Percentiles rank a stretch among this genome's conserved stretches.
These are phyloP conservation scores for Cyberlindnera euphorbiae DNA, from an alignment of 805 yeast species.

Conservation along the genomic window DNA sequence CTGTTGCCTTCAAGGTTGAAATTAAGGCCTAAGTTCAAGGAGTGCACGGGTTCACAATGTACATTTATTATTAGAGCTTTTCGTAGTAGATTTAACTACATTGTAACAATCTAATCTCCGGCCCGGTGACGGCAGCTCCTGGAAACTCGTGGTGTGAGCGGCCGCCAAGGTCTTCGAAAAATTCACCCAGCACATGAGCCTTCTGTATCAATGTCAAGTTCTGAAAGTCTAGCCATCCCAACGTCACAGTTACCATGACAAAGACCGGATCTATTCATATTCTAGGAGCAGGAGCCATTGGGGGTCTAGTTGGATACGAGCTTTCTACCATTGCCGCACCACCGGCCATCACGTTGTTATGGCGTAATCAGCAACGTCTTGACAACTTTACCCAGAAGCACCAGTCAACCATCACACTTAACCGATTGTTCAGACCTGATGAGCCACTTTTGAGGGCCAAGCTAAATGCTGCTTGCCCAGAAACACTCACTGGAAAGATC, in stretches of 20 bases:
- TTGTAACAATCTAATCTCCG: too few species aligned
- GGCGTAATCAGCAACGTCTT: constrained; percentile 19
- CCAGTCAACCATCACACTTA: constrained; percentile 15
- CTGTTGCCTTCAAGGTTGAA: constrained; percentile 55
- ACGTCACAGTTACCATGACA: constrained; percentile 2
- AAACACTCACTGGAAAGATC: constrained; percentile 30
- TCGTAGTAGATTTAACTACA: neutral
- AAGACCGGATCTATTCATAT: constrained; percentile 15
- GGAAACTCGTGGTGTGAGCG: too few species aligned
- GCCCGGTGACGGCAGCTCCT: too few species aligned
- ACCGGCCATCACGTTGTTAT: constrained; percentile 19
- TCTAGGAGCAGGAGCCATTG: constrained; percentile 27
- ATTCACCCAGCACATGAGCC: too few species aligned
- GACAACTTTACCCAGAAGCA: constrained; percentile 16
- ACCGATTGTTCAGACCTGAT: constrained; percentile 21
- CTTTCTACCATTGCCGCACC: constrained; percentile 16
- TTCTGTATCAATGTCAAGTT: too few species aligned
- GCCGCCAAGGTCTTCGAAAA: too few species aligned
- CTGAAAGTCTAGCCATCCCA: too few species aligned
- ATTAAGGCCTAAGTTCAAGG: constrained; percentile 8
- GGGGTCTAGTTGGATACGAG: constrained; percentile 24
- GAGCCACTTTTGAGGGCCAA: constrained; percentile 2
- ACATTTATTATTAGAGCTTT: neutral
- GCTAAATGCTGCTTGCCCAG: constrained; percentile 13
- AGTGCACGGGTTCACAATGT: neutral